Percentiles rank a stretch among this genome's conserved stretches.
These are phyloP conservation scores for Backusella tarrabulga DNA, from an alignment of 192 early-diverging fungal genomes.

Conservation along the genomic window DNA sequence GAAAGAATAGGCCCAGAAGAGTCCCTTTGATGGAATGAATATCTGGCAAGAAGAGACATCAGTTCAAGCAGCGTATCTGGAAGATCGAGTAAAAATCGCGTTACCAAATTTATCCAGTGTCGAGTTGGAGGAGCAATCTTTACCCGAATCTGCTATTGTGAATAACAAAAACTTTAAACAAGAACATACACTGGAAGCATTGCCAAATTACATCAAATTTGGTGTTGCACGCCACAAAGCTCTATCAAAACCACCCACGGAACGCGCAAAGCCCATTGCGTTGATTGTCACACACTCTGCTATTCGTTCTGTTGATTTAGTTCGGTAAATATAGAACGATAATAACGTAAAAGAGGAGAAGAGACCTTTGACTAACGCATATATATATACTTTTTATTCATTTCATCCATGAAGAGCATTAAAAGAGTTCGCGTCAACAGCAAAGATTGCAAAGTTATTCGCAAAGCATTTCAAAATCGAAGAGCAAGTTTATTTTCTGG, in stretches of 20 bases:
- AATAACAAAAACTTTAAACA: constrained; percentile 42
- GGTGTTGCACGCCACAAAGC: constrained; percentile 47
- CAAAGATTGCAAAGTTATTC: constrained; percentile 71
- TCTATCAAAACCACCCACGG: constrained; percentile 38
- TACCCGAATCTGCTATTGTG: constrained; percentile 37
- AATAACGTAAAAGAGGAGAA: background rate
- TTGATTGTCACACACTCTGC: constrained; percentile 63
- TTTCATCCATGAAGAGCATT: constrained; percentile 25
- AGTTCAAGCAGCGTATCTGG: constrained; percentile 39
- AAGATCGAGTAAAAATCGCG: constrained; percentile 41
- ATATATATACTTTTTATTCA: background rate
- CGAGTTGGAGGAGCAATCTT: constrained; percentile 39
- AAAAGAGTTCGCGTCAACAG: constrained; percentile 50
- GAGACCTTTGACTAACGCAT: background rate
- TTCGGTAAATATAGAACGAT: constrained; percentile 26
- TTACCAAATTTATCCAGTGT: constrained; percentile 36
- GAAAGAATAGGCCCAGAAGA: background rate
- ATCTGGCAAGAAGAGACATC: constrained; percentile 31
- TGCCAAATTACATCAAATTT: constrained; percentile 55
- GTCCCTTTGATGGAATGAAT: constrained; percentile 31
- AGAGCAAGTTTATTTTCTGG: constrained; percentile 61
- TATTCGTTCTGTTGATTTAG: constrained; percentile 60
- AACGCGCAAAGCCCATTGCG: constrained; percentile 45
- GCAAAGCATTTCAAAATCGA: constrained; percentile 75
- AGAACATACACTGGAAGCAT: constrained; percentile 43